Conservation (phyloP, 768 basidiomycete genomes). For the Boletus eberwhitei region DNA sequence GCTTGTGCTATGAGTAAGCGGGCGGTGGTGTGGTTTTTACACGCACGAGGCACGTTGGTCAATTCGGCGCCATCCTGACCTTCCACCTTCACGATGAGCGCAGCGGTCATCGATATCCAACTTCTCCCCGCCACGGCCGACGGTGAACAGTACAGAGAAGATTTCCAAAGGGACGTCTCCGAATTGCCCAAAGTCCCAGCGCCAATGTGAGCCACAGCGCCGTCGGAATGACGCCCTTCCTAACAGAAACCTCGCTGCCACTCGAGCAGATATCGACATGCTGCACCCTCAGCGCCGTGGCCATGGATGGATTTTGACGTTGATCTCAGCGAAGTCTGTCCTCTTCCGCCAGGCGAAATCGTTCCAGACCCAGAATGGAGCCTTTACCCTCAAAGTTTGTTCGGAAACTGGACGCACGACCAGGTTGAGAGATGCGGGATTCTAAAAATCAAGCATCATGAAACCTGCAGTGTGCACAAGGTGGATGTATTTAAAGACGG, state of each 20-base stretch:
- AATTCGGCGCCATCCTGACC: neutral
- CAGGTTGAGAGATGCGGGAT: constrained; percentile 32
- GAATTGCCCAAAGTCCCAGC: constrained; percentile 22
- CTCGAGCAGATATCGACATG: constrained; percentile 34
- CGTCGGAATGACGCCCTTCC: neutral
- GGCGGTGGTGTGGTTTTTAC: constrained; percentile 7
- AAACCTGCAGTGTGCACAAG: constrained; percentile 20
- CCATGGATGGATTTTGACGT: constrained; percentile 39
- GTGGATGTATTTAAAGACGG: constrained; percentile 24
- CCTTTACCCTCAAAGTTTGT: constrained; percentile 31
- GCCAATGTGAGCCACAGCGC: constrained; percentile 24
- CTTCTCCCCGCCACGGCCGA: neutral
- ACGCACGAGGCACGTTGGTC: neutral
- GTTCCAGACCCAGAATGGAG: constrained; percentile 19
- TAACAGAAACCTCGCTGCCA: neutral
- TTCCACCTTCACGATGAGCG: constrained; percentile 13
- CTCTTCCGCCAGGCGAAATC: constrained; percentile 13
- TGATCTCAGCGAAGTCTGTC: constrained; percentile 19
- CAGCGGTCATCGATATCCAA: constrained; percentile 8
- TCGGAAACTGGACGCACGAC: constrained; percentile 34
- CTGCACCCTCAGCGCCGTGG: constrained; percentile 41
- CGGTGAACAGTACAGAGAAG: constrained; percentile 7
- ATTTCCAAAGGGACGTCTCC: constrained; percentile 8
- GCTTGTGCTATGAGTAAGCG: neutral
- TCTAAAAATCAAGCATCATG: constrained; percentile 2